Base-by-base conservation (phyloP, 75 land plant species). In the Picea sitchensis region DNA sequence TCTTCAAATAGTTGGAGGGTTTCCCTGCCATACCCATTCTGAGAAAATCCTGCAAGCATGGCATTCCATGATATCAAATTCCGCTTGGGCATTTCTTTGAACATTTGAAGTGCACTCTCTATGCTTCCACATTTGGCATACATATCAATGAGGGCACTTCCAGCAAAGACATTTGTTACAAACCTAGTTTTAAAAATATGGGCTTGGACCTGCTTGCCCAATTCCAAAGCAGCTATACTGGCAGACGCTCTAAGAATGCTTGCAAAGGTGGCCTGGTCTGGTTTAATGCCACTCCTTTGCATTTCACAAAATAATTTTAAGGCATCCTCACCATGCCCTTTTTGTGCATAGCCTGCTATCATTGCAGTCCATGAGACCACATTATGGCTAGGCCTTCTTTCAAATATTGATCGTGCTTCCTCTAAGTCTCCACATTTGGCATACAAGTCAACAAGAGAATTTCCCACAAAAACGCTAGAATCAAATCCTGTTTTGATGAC, bases 381-480 rank as follows among this genome's bases (percentile, higher is more conserved):
- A 83, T 92, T 85, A 9, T 72, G 87, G 21, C 80, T 67, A 4
- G 71, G 8, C 81, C 87, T 65, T 15, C 31, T 75, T 26, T 79
- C 81, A 76, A 87, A 87, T 30, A 79, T 61, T 21, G 15, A 32
- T n/a, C 83, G 41, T 0, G 94, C 90, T 31, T 75, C 80, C 65
- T 82, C 83, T 14, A 90, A 54, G 36, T 77, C 82, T 34, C 92
- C 92, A 81, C 86, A 83, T 79, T 92, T 94, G 21, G 87, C 83
- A 79, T 94, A 94, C 94, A 94, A 90, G 77, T 86, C 88, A 58
- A 94, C 82, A 0, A 94, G 76, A 30, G 96, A 78, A 74, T 78
- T 87, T 26, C 93, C 92, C 2, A 93, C 88, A 83, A 59, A 80
- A 15, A 86, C 76, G 79, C 84, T 87, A 84, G 59, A 73, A 2